Evolutionary conservation across 2,329 filamentous ascomycete species (phyloP).

Genomic region (Zasmidium angulare): DNA sequence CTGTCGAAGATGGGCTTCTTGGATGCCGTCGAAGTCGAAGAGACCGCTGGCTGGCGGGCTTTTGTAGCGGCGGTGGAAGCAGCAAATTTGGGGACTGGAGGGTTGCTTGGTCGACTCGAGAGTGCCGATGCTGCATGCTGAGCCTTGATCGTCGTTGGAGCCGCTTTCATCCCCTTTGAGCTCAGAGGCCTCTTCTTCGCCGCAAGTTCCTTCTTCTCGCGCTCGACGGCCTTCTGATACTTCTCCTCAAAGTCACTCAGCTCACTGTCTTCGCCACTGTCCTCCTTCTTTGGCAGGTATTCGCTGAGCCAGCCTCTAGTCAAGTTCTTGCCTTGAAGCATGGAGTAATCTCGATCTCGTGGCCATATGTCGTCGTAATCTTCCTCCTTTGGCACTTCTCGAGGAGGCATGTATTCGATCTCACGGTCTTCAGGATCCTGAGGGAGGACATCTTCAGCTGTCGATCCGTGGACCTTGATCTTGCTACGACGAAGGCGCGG

Average conservation of each 20-base stretch:
- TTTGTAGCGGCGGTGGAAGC: constrained; percentile 42
- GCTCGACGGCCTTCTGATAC: constrained; percentile 24
- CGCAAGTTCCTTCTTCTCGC: constrained; percentile 26
- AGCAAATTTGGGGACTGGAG: constrained; percentile 39
- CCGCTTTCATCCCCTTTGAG: constrained; percentile 20
- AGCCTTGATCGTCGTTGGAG: constrained; percentile 56
- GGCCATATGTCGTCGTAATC: constrained; percentile 34
- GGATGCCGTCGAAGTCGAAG: constrained; percentile 17
- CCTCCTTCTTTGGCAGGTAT: constrained; percentile 56
- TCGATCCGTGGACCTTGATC: constrained; percentile 65
- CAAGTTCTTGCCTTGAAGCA: constrained; percentile 54
- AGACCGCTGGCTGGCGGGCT: constrained; percentile 40
- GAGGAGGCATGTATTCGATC: constrained; percentile 86
- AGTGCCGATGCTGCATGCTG: constrained; percentile 50
- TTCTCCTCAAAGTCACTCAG: constrained; percentile 67
- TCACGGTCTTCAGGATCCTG: constrained; percentile 61
- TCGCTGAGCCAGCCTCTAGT: constrained; percentile 52
- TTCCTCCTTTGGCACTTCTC: constrained; percentile 50
- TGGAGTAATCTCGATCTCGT: constrained; percentile 27
- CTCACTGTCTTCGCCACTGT: constrained; percentile 59
- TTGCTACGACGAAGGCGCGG: constrained; percentile 54
- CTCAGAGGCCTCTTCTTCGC: constrained; percentile 18
- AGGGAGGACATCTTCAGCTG: constrained; percentile 28
- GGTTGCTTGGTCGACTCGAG: constrained; percentile 30
- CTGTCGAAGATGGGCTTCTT: constrained; percentile 22